phyloP scores from a whole-genome alignment of 2,329 filamentous ascomycete genomes.

The Davidsoniella neocaledoniae region DNA sequence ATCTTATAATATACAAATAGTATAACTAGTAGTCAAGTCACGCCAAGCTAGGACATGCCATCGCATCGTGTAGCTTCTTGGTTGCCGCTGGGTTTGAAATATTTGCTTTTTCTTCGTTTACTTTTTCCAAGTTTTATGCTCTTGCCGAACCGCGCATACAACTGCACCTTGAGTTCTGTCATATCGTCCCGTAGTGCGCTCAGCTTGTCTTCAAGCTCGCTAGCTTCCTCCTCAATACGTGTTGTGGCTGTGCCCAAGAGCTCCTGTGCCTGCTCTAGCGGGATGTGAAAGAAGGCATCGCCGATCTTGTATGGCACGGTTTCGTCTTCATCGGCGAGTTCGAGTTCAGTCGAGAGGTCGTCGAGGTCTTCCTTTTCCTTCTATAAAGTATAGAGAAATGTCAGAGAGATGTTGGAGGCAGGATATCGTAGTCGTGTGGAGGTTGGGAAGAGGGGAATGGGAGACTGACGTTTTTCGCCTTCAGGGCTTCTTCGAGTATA shows the following conservation, averaged over 20 bases:
- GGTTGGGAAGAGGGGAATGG: rapidly evolving
- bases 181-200: slow-evolving; percentile 67
- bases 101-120: slow-evolving; percentile 6
- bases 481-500: slow-evolving; percentile 62
- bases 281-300: slow-evolving; percentile 82
- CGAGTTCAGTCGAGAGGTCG: slow-evolving; percentile 77
- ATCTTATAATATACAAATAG: too few relatives aligned
- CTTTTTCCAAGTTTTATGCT: slow-evolving; percentile 85
- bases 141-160: slow-evolving; percentile 88
- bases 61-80: too few relatives aligned
- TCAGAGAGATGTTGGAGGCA: background rate
- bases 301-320: slow-evolving; percentile 94
- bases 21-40: too few relatives aligned
- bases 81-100: too few relatives aligned
- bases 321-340: slow-evolving; percentile 90
- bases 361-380: slow-evolving; percentile 98
- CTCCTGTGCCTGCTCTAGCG: slow-evolving; percentile 70
- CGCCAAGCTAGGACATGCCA: too few relatives aligned
- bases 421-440: background rate
- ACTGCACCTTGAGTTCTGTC: slow-evolving; percentile 71
- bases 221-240: slow-evolving; percentile 61
- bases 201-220: slow-evolving; percentile 60
- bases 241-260: slow-evolving; percentile 57
- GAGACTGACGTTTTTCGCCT: slow-evolving; percentile 56
- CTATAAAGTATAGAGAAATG: slow-evolving; percentile 28